Percentiles rank a stretch among this genome's conserved stretches.
Conservation (phyloP, 179 eudicot species). For the Drosera spatulata region DNA sequence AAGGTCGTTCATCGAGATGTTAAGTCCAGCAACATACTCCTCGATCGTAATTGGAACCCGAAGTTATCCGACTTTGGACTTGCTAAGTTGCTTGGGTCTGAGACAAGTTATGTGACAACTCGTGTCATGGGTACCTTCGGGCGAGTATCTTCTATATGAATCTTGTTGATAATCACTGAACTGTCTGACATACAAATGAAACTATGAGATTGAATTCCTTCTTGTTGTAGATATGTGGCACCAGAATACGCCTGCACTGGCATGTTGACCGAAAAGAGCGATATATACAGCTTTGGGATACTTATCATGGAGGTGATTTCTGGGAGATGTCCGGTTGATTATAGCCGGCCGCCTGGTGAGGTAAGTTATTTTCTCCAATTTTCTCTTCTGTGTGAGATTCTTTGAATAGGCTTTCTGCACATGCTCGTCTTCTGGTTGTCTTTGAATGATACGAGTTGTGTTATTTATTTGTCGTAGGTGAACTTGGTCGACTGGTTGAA, state of each 20-base stretch:
- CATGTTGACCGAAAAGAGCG: constrained; percentile 67
- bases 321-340: constrained; percentile 63
- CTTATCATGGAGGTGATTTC: constrained; percentile 63
- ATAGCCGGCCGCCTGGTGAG: constrained; percentile 59
- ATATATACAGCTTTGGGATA: constrained; percentile 57
- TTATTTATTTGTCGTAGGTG: constrained; percentile 25
- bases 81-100: constrained; percentile 58
- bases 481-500: constrained; percentile 64
- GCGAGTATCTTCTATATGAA: constrained; percentile 17
- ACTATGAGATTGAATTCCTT: too few species aligned
- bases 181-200: constrained; percentile 3
- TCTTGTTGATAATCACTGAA: too few species aligned
- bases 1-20: too few species aligned
- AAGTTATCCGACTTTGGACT: constrained; percentile 68
- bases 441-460: too few species aligned
- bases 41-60: constrained; percentile 53
- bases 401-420: too few species aligned
- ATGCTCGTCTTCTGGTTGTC: too few species aligned
- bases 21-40: constrained; percentile 39
- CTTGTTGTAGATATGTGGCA: constrained; percentile 41
- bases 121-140: constrained; percentile 81
- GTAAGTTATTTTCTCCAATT: constrained; percentile 10
- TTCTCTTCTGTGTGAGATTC: too few species aligned
- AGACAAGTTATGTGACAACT: constrained; percentile 56
- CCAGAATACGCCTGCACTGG: constrained; percentile 76